phyloP scores from a whole-genome alignment of 257 asterid genomes.

The Craterostigma plantagineum region DNA sequence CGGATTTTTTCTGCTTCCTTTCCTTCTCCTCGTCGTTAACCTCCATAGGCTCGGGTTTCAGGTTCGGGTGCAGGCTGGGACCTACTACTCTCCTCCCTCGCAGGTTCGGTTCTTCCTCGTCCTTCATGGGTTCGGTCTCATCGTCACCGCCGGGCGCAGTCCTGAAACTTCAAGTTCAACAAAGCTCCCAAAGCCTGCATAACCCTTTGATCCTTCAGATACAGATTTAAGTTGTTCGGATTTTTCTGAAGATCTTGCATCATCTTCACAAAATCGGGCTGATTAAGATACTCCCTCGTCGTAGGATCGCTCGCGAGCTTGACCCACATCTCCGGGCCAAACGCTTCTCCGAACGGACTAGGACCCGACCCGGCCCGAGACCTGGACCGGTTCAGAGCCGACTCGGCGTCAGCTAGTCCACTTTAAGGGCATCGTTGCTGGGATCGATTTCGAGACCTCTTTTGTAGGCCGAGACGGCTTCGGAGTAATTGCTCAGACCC shows the following conservation, averaged over 20 bases:
- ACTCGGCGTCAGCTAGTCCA: constrained; percentile 65
- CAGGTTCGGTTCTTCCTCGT: constrained; percentile 26
- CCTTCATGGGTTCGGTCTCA: constrained; percentile 32
- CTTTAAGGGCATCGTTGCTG: constrained; percentile 61
- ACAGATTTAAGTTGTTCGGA: constrained; percentile 41
- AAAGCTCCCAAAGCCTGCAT: constrained; percentile 75
- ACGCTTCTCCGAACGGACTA: constrained; percentile 67
- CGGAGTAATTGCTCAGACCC: constrained; percentile 44
- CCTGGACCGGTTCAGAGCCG: constrained; percentile 23
- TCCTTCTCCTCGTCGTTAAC: constrained; percentile 33
- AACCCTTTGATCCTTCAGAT: constrained; percentile 72
- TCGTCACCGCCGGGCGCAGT: constrained; percentile 36
- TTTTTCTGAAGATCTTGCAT: constrained; percentile 77
- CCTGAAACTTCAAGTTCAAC: constrained; percentile 44
- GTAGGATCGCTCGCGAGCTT: constrained; percentile 47
- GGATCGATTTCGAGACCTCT: constrained; percentile 78
- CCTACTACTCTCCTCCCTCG: constrained; percentile 33
- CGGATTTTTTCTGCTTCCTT: constrained; percentile 26
- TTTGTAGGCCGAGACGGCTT: constrained; percentile 50
- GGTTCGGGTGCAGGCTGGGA: constrained; percentile 21
- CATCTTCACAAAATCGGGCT: constrained; percentile 72
- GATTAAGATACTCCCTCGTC: constrained; percentile 42
- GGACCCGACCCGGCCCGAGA: constrained; percentile 16
- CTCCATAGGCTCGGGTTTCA: constrained; percentile 36
- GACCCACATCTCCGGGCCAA: constrained; percentile 90